Base-by-base conservation (phyloP, 106 monocot genomes). In the Dioscorea alata region DNA sequence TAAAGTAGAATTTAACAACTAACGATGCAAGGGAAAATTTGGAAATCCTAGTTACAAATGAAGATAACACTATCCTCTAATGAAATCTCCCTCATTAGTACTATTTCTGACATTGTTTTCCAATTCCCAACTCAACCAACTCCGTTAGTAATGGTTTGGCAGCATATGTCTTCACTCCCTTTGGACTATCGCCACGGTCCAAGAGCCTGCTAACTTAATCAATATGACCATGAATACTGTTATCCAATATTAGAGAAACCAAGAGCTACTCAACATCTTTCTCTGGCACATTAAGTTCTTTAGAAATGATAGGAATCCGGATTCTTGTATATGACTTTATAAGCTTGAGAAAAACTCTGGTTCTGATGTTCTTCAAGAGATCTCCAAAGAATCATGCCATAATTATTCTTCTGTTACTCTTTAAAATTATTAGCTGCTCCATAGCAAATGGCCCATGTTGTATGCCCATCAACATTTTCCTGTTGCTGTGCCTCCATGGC, bases 381-480 rank as follows among this genome's bases (percentile, higher is more conserved):
- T 80, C 72, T 92, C 93, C 69, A 99, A 99, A 23, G 87, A 92
- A 78, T 99, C 97, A 73, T 99, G n/a, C 97, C 97, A 99, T 99
- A 10, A 99, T 99, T 48, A 92, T 99, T 85, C 83, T 99, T 76
- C 97, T 76, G 59, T 99, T 99, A 71, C 83, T 90, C 97, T 99
- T 84, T 28, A 59, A 59, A 52, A 62, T 18, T 23, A 20, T 60
- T 60, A 9, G 22, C 7, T 24, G 25, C 6, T n/a, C n/a, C n/a
- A n/a, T n/a, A n/a, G n/a, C n/a, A n/a, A n/a, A n/a, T n/a, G n/a
- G n/a, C n/a, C n/a, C n/a, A n/a, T n/a, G n/a, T n/a, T n/a, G n/a
- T n/a, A n/a, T n/a, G n/a, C n/a, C n/a, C n/a, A n/a, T n/a, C n/a
- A n/a, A n/a, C n/a, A n/a, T n/a, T n/a, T n/a, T n/a, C n/a, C n/a